phyloP scores from a whole-genome alignment of 2,329 filamentous ascomycete species.

The Ascochyta rabiei region DNA sequence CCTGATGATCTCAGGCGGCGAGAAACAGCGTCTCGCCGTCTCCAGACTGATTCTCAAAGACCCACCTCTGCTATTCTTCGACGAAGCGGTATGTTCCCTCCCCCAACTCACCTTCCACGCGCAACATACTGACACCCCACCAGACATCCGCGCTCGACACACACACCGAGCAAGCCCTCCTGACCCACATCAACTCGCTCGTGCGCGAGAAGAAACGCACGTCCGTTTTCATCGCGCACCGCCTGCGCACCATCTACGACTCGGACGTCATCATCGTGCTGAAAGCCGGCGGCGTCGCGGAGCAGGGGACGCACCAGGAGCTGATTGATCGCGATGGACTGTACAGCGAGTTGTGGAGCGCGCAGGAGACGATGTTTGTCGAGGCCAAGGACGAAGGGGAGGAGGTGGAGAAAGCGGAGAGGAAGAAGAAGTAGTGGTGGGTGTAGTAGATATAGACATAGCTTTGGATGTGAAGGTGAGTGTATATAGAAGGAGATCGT shows the following conservation, averaged over 20 bases:
- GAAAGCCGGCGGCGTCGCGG: conserved; percentile 81
- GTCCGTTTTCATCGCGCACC: conserved; percentile 93
- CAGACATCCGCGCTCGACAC: conserved; percentile 87
- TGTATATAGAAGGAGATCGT: neutral
- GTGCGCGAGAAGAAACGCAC: conserved; percentile 86
- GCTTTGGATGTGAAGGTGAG: neutral
- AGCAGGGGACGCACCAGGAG: conserved; percentile 85
- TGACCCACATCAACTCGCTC: conserved; percentile 92
- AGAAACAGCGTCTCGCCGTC: conserved; percentile 89
- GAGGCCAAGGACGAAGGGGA: conserved; percentile 19
- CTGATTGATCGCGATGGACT: conserved; percentile 79
- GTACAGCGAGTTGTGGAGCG: conserved; percentile 90
- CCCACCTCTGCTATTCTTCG: conserved; percentile 88
- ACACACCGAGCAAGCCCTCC: conserved; percentile 87
- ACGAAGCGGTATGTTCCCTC: conserved; percentile 71
- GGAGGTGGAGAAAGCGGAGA: conserved; percentile 1
- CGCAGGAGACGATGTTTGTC: conserved; percentile 46
- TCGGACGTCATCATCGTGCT: conserved; percentile 91
- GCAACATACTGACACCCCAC: neutral
- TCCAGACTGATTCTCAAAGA: conserved; percentile 86
- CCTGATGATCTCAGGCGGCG: conserved; percentile 95
- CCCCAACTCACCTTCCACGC: neutral
- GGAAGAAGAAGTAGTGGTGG: neutral
- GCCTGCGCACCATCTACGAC: conserved; percentile 91
- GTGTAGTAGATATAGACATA: no score